Conservation (phyloP, 176 grass and related monocot genomes). For the Triticum turgidum region DNA sequence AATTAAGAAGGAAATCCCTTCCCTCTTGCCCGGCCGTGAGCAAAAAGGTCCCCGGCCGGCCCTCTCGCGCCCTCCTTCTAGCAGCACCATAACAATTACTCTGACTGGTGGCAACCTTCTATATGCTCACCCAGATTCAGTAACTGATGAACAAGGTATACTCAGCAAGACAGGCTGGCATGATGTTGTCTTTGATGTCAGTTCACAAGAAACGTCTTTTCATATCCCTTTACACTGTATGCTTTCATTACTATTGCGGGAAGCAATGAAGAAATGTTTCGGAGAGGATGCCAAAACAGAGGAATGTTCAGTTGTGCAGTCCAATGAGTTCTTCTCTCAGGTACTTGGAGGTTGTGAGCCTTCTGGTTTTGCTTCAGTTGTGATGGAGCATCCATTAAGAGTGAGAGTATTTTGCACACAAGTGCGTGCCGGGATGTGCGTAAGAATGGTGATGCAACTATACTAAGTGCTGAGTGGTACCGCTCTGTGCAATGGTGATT, state of each 20-base stretch:
- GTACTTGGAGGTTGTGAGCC: conserved; percentile 54
- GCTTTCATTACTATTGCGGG: conserved; percentile 76
- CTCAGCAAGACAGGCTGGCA: conserved; percentile 59
- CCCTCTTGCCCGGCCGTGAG: no score
- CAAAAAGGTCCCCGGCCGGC: no score
- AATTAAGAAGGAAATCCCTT: no score
- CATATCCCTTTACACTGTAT: conserved; percentile 85
- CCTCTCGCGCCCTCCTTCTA: no score
- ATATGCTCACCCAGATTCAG: conserved; percentile 48
- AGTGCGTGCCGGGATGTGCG: conserved; percentile 95
- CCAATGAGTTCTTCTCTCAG: conserved; percentile 57
- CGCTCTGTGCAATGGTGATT: conserved; percentile 87
- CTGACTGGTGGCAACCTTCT: conserved; percentile 52
- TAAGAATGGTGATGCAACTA: conserved; percentile 89
- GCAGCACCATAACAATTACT: not conserved
- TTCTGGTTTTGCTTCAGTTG: conserved; percentile 67
- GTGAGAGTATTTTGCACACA: conserved; percentile 91
- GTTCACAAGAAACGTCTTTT: conserved; percentile 83
- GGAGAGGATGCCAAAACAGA: conserved; percentile 48
- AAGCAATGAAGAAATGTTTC: conserved; percentile 51
- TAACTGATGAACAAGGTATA: conserved; percentile 54
- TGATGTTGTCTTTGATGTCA: conserved; percentile 73
- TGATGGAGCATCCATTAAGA: conserved; percentile 96
- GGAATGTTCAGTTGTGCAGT: conserved; percentile 30
- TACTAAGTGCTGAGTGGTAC: conserved; percentile 80